These are phyloP conservation scores for Mycotypha africana DNA, from an alignment of 371 early-diverging fungal species.

Conservation along the genomic window DNA sequence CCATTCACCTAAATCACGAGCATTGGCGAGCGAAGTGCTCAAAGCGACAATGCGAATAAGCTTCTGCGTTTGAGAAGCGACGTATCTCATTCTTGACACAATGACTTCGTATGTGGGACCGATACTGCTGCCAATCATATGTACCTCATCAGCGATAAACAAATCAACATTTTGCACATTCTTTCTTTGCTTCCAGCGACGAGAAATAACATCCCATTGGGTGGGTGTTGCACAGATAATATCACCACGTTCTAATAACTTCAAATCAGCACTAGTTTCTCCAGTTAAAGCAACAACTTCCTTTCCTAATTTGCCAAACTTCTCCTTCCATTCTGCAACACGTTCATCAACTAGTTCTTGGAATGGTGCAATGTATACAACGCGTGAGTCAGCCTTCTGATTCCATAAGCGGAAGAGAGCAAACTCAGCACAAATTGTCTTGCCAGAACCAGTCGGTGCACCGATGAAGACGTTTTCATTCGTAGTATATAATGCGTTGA, in stretches of 20 bases:
- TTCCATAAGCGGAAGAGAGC: slow-evolving; percentile 87
- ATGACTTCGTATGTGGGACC: slow-evolving; percentile 92
- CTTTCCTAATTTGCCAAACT: slow-evolving; percentile 67
- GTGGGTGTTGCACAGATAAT: slow-evolving; percentile 93
- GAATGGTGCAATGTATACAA: slow-evolving; percentile 93
- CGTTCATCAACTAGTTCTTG: slow-evolving; percentile 82
- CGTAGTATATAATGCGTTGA: slow-evolving; percentile 84
- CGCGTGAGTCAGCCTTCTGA: slow-evolving; percentile 52
- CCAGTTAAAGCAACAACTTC: slow-evolving; percentile 89
- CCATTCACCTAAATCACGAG: slow-evolving; percentile 95
- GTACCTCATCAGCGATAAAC: slow-evolving; percentile 96
- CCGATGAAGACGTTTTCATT: slow-evolving; percentile 94
- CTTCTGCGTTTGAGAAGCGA: slow-evolving; percentile 77
- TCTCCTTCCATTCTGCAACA: slow-evolving; percentile 71
- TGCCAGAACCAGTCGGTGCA: slow-evolving; percentile 96
- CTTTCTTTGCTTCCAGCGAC: slow-evolving; percentile 92
- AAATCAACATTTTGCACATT: slow-evolving; percentile 86
- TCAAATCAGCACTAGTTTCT: slow-evolving; percentile 88
- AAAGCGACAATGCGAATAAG: slow-evolving; percentile 88
- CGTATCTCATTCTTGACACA: slow-evolving; percentile 89
- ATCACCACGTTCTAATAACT: slow-evolving; percentile 82
- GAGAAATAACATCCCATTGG: slow-evolving; percentile 97
- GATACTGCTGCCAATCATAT: slow-evolving; percentile 83
- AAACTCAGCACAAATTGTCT: slow-evolving; percentile 96
- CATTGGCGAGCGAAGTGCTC: slow-evolving; percentile 89